phyloP scores from a whole-genome alignment of 441 rosid species.

The Biscutella laevigata region DNA sequence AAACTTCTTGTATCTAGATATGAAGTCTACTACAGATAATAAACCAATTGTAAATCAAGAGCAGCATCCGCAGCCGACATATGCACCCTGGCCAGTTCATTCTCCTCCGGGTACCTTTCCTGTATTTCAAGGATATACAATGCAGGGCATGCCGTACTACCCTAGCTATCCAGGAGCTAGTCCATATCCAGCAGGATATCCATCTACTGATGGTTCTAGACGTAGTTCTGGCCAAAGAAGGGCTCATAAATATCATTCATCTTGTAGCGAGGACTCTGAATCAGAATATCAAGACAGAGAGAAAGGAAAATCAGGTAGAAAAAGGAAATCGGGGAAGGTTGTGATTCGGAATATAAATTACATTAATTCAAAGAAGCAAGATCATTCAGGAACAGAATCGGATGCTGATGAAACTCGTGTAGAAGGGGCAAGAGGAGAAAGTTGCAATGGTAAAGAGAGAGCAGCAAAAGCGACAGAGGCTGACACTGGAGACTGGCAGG shows the following conservation, averaged over 20 bases:
- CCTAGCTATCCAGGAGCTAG: constrained; percentile 55
- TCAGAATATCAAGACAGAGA: constrained; percentile 45
- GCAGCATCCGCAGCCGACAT: constrained; percentile 66
- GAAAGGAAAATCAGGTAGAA: constrained; percentile 47
- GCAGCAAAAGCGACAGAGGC: constrained; percentile 36
- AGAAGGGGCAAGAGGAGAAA: constrained; percentile 34
- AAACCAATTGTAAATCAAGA: constrained; percentile 44
- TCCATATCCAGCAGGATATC: constrained; percentile 59
- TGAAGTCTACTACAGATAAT: constrained; percentile 45
- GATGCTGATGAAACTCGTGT: constrained; percentile 46
- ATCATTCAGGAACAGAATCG: constrained; percentile 54
- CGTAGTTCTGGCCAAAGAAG: constrained; percentile 44
- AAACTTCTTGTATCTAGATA: constrained; percentile 37
- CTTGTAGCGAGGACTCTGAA: constrained; percentile 45
- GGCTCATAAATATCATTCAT: constrained; percentile 49
- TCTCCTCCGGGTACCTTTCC: constrained; percentile 79
- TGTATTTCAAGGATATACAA: constrained; percentile 72
- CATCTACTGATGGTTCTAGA: constrained; percentile 53
- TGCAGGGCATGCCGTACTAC: constrained; percentile 79
- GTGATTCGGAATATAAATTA: constrained; percentile 84
- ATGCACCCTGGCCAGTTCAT: constrained; percentile 72
- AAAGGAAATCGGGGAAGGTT: constrained; percentile 61
- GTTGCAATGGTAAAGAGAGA: constrained; percentile 35
- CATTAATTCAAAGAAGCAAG: constrained; percentile 56
- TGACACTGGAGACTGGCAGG: constrained; percentile 79